Evolutionary conservation across 2,329 filamentous ascomycete genomes (phyloP).

Genomic region (Phialophora expanda): DNA sequence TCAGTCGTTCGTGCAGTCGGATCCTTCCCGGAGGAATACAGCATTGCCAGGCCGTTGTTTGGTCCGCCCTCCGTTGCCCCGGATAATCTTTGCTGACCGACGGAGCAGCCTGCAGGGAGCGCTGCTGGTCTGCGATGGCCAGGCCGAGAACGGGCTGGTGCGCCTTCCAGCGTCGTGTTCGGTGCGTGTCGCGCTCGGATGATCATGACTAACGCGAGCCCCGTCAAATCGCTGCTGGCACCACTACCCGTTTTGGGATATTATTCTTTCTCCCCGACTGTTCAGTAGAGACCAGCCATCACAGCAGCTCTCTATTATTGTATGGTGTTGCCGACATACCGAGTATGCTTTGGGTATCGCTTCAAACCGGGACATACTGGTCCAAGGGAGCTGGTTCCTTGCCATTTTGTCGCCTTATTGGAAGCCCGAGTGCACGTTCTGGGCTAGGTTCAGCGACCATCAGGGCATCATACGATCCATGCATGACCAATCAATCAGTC

Average conservation of each 20-base stretch:
- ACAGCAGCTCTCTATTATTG: not conserved
- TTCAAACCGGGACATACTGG: not conserved
- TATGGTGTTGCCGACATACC: not conserved
- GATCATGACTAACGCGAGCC: constrained; percentile 20
- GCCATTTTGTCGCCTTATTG: not conserved
- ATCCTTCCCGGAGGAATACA: constrained; percentile 9
- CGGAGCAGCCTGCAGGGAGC: constrained; percentile 8
- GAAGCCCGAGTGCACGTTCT: not conserved
- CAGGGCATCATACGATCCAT: not conserved
- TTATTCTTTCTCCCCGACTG: not conserved
- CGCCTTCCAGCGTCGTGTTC: not conserved
- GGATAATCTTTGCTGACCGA: constrained; percentile 25
- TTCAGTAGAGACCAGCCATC: not conserved
- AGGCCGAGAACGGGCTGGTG: constrained; percentile 5
- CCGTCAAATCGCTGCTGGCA: constrained; percentile 5
- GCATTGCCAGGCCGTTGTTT: not conserved
- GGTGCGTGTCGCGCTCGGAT: constrained; percentile 8
- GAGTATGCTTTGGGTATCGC: not conserved
- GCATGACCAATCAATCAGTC: not conserved
- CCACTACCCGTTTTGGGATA: constrained; percentile 15
- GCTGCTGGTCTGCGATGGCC: not conserved
- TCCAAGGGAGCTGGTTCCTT: not conserved
- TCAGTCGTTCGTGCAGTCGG: not conserved
- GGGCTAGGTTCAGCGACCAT: not conserved
- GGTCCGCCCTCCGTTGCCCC: constrained; percentile 14